phyloP scores from a whole-genome alignment of 768 basidiomycete genomes.

The Daedaleopsis sinensis region DNA sequence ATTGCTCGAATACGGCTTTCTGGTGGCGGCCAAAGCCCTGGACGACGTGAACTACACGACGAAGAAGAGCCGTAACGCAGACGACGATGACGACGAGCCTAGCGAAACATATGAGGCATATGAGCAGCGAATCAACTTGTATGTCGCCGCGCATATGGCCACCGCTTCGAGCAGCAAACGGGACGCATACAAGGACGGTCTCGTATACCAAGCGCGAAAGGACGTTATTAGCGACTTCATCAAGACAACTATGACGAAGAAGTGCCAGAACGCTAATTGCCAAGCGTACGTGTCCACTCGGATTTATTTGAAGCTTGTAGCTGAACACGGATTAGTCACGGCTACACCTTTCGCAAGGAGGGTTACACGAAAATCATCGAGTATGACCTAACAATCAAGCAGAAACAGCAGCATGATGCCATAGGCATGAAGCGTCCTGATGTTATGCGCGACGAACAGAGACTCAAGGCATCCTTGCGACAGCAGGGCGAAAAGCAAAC shows the following conservation, averaged over 20 bases:
- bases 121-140: slow-evolving; percentile 63
- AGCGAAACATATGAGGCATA: slow-evolving; percentile 66
- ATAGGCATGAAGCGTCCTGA: slow-evolving; percentile 69
- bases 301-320: slow-evolving; percentile 2
- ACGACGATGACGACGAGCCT: slow-evolving; percentile 47
- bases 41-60: slow-evolving; percentile 62
- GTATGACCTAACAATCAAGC: slow-evolving; percentile 82
- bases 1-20: slow-evolving; percentile 85
- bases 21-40: slow-evolving; percentile 77
- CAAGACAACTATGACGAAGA: slow-evolving; percentile 64
- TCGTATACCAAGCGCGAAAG: slow-evolving; percentile 87
- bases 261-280: slow-evolving; percentile 79
- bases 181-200: slow-evolving; percentile 86
- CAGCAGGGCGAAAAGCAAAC: not conserved
- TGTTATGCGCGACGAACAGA: slow-evolving; percentile 59
- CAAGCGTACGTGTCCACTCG: slow-evolving; percentile 56
- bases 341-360: slow-evolving; percentile 92
- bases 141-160: slow-evolving; percentile 55
- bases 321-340: slow-evolving; percentile 48
- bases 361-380: slow-evolving; percentile 94
- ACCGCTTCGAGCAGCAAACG: slow-evolving; percentile 58
- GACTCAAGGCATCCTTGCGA: slow-evolving; percentile 13
- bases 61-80: slow-evolving; percentile 40
- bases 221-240: slow-evolving; percentile 82
- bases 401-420: slow-evolving; percentile 62